These are phyloP conservation scores for Neurospora cerealis DNA, from an alignment of 495 filamentous ascomycete genomes.

Conservation along the genomic window DNA sequence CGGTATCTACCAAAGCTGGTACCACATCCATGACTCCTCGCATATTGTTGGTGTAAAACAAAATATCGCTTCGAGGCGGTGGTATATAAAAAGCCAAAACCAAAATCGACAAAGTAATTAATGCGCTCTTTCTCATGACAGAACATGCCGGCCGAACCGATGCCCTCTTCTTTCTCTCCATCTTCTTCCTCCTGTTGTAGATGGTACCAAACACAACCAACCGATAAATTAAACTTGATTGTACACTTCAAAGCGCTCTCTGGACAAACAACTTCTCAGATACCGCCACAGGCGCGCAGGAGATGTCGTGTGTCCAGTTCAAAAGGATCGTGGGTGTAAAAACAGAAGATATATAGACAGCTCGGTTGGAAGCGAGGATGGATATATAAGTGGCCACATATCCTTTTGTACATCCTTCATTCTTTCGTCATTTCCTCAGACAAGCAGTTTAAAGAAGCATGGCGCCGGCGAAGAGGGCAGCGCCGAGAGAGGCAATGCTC, in stretches of 20 bases:
- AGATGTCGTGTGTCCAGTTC: background rate
- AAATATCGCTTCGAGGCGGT: background rate
- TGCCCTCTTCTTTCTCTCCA: background rate
- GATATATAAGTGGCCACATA: background rate
- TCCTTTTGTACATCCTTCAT: background rate
- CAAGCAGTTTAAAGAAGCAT: slow-evolving; percentile 17
- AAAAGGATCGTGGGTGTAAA: background rate
- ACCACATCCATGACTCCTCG: background rate
- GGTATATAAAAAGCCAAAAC: background rate
- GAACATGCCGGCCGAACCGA: background rate
- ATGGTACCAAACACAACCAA: background rate
- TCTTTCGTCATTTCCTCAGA: background rate
- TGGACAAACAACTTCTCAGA: background rate
- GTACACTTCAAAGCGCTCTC: background rate
- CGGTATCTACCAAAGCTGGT: background rate
- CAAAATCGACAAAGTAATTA: background rate
- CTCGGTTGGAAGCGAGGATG: background rate
- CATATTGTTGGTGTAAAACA: background rate
- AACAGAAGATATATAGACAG: background rate
- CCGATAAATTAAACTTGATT: background rate
- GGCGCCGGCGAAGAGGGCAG: slow-evolving; percentile 17
- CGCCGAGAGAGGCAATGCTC: slow-evolving; percentile 14
- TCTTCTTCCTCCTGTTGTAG: background rate
- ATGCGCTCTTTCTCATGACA: background rate
- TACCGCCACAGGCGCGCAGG: background rate